phyloP scores from a whole-genome alignment of 352 stramenopile genomes.

The Albugo laibachii region DNA sequence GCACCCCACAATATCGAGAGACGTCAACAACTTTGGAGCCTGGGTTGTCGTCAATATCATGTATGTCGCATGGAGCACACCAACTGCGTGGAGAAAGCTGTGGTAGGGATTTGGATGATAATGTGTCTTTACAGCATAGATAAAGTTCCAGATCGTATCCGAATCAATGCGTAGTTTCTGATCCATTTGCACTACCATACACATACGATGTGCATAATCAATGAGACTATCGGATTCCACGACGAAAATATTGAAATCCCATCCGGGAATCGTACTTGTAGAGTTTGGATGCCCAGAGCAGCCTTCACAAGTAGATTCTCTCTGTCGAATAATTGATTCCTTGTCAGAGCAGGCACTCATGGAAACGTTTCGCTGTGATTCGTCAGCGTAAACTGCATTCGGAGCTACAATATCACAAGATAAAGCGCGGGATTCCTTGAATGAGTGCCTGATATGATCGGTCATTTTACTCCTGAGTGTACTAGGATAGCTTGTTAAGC shows the following conservation, averaged over 20 bases:
- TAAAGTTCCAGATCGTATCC: slow-evolving; percentile 51
- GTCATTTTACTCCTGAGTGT: slow-evolving; percentile 21
- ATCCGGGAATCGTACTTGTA: slow-evolving; percentile 10
- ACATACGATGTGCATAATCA: slow-evolving; percentile 48
- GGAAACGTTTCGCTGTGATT: too few relatives aligned
- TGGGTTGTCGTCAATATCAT: slow-evolving; percentile 55
- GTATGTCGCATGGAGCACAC: slow-evolving; percentile 72
- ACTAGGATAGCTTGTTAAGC: slow-evolving; percentile 50
- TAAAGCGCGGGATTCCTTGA: slow-evolving; percentile 19
- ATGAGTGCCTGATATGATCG: slow-evolving; percentile 34
- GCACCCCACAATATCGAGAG: slow-evolving; percentile 68
- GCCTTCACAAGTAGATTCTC: too few relatives aligned
- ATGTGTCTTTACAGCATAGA: slow-evolving; percentile 55
- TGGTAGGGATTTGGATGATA: slow-evolving; percentile 83
- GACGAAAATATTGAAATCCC: slow-evolving; percentile 70
- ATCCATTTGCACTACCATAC: slow-evolving; percentile 48
- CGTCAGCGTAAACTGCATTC: too few relatives aligned
- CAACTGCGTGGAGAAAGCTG: slow-evolving; percentile 82
- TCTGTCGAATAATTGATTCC: too few relatives aligned
- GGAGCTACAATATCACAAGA: too few relatives aligned
- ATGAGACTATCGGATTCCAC: slow-evolving; percentile 26
- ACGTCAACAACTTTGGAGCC: slow-evolving; percentile 40
- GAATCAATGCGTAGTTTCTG: slow-evolving; percentile 34
- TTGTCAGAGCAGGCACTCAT: too few relatives aligned
- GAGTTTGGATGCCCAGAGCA: too few relatives aligned